phyloP scores from a whole-genome alignment of 129 eudicot species.

The Silybum marianum region DNA sequence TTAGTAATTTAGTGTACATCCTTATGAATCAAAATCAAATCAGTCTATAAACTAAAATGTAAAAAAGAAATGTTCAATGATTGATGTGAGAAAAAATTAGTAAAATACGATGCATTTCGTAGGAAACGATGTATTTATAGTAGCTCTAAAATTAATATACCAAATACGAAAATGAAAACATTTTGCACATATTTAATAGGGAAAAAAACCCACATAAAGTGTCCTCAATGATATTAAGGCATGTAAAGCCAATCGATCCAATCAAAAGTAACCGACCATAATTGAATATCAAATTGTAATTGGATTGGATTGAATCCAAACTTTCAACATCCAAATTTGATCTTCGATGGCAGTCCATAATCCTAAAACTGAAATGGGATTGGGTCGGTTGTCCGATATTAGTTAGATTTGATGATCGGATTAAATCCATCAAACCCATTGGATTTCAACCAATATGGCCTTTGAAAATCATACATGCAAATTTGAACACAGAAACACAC shows the following conservation, averaged over 20 bases:
- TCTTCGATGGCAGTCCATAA: background rate
- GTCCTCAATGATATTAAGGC: conserved; percentile 14
- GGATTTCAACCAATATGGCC: background rate
- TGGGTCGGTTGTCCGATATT: too few species aligned
- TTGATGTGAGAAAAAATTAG: background rate
- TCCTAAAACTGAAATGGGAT: too few species aligned
- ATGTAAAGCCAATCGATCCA: background rate
- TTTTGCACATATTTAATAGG: background rate
- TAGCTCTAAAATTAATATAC: background rate
- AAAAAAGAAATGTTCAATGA: background rate
- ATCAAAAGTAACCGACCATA: too few species aligned
- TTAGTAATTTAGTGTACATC: too few species aligned
- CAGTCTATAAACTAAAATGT: background rate
- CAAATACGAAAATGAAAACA: too few species aligned
- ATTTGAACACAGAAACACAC: background rate
- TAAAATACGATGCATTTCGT: background rate
- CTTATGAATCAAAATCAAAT: too few species aligned
- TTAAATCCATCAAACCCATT: background rate
- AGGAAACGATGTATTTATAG: too few species aligned
- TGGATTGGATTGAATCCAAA: background rate
- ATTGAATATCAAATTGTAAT: too few species aligned
- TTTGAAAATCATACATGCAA: background rate
- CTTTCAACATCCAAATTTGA: background rate
- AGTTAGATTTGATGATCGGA: background rate
- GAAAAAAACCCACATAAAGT: background rate